Evolutionary conservation across 331 rosid genomes (phyloP).

Genomic region (Pyrus hybrid): DNA sequence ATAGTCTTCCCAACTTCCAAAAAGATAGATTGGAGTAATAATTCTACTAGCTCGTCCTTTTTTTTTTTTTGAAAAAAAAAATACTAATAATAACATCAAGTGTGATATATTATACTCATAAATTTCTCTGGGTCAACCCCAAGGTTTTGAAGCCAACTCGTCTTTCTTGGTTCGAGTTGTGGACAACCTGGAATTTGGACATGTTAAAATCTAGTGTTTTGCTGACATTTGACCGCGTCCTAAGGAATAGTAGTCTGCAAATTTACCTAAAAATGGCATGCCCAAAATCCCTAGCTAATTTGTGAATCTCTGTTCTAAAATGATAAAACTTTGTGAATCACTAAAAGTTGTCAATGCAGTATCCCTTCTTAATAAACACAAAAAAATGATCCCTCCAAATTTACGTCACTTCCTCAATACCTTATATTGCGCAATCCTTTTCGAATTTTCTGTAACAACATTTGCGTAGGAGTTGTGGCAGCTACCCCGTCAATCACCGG

Average conservation of each 20-base stretch:
- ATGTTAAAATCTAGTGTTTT: not conserved
- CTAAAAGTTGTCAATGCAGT: not conserved
- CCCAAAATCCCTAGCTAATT: not conserved
- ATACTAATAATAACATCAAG: not conserved
- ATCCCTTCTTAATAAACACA: not conserved
- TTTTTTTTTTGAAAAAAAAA: too few relatives aligned
- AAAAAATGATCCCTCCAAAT: not conserved
- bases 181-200: not conserved
- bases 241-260: not conserved
- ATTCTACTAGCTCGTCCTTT: too few relatives aligned
- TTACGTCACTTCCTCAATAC: not conserved
- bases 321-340: not conserved
- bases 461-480: not conserved
- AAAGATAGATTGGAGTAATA: rapidly evolving
- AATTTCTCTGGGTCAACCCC: not conserved
- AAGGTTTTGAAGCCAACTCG: not conserved
- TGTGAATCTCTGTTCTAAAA: not conserved
- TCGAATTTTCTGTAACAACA: not conserved
- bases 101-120: not conserved
- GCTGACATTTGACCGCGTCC: not conserved
- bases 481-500: not conserved
- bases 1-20: too few relatives aligned
- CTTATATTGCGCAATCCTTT: not conserved
- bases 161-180: not conserved
- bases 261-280: not conserved